Evolutionary conservation across 108 stramenopile species (phyloP), one percentile per base, ranked within the genome.

Genomic region (Nitzschia sp.): DNA sequence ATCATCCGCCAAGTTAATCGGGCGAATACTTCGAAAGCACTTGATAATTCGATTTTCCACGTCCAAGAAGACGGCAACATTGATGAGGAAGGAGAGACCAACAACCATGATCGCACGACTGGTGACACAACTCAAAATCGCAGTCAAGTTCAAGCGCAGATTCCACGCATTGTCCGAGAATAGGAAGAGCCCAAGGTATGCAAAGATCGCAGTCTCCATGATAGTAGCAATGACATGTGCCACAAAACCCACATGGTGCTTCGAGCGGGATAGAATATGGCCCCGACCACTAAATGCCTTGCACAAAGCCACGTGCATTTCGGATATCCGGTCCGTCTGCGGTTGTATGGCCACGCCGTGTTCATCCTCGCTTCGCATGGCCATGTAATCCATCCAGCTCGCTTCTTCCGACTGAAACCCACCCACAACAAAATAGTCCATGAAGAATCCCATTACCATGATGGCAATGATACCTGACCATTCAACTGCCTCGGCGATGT

Each of bases 181-280:
- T 25, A 95, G 68, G 61, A 95, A 95, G 6, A 91, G 72, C 3
- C 94, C 94, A 26, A 95, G 87, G 63, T 95, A 95, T 11, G 88
- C 91, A 72, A 95, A 95, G 32, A 95, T 93, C 18, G 89, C 86
- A 42, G 85, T 95, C 38, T 95, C 94, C 51, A 88, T 83, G 35
- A 92, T 60, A 17, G 73, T 63, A 25, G 90, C 78, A 26, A 91
- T 77, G 24, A 92, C 75, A 38, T 93, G 83, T 23, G 91, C 88
- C 35, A 92, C 90, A 72, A 92, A 95, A 0, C 91, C 83, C 15
- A 95, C 89, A 59, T 92, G 88, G 15, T 83, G 66, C n/a, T 83
- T 75, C 3, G 90, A 84, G 47, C 76, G 67, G 1, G 75, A 68
- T 17, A 84, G 75, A 28, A 94, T 62, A 38, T 83, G 86, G 38